Evolutionary conservation across 495 filamentous ascomycete genomes (phyloP).

Genomic region (Penicillium robsamsonii): DNA sequence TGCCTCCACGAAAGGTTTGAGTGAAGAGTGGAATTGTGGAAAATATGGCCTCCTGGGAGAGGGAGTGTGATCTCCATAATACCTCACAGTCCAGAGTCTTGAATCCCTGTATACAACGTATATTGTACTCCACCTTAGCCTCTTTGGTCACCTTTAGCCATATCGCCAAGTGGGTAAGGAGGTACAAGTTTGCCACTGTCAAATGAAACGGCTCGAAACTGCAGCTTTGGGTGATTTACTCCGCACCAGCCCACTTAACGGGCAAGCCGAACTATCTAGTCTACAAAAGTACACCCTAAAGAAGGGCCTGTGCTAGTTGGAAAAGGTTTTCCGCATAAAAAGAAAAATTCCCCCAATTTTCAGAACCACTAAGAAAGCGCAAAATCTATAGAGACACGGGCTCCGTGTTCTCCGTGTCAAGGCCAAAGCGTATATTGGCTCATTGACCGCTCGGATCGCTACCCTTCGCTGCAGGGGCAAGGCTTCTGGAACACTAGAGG

Average conservation of each 20-base stretch:
- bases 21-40: not conserved
- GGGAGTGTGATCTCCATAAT: not conserved
- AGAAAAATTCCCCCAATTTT: not conserved
- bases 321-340: not conserved
- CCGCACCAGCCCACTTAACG: not conserved
- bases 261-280: not conserved
- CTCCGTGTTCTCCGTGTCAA: not conserved
- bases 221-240: constrained; percentile 14
- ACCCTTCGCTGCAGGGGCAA: constrained; percentile 17
- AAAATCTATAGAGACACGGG: not conserved
- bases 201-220: constrained; percentile 9
- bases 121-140: constrained; percentile 2
- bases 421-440: not conserved
- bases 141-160: constrained; percentile 4
- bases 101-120: not conserved
- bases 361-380: not conserved
- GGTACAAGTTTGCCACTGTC: constrained; percentile 16
- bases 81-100: not conserved
- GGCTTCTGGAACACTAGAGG: constrained; percentile 22
- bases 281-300: not conserved
- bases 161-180: constrained; percentile 15
- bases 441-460: constrained; percentile 5
- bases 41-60: not conserved
- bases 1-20: not conserved
- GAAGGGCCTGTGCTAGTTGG: not conserved